phyloP scores from a whole-genome alignment of 1,284 basidiomycete species.

The Moniliophthora roreri region DNA sequence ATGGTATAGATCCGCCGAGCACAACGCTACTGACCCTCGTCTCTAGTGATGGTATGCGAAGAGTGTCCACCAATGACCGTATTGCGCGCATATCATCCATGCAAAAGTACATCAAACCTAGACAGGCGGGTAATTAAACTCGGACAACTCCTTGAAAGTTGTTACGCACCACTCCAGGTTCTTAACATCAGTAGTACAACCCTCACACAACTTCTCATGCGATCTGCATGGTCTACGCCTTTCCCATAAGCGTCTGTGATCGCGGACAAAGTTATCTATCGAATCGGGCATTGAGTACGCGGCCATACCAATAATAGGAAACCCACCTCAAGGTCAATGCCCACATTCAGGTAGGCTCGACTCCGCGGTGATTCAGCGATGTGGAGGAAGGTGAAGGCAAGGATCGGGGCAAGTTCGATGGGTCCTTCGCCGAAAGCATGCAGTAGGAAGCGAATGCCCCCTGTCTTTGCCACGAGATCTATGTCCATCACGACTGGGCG shows the following conservation, averaged over 20 bases:
- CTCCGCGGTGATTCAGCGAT: conserved; percentile 87
- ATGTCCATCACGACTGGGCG: conserved; percentile 78
- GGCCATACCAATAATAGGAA: neutral
- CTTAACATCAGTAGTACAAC: conserved; percentile 85
- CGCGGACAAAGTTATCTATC: conserved; percentile 81
- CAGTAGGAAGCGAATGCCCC: conserved; percentile 86
- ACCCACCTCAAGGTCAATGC: conserved; percentile 87
- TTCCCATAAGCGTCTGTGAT: conserved; percentile 92
- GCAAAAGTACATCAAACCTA: conserved; percentile 93
- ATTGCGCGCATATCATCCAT: conserved; percentile 88
- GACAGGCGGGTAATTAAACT: conserved; percentile 4
- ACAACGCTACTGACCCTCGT: conserved; percentile 61
- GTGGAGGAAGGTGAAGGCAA: conserved; percentile 84
- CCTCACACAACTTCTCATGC: conserved; percentile 75
- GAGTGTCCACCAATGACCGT: conserved; percentile 79
- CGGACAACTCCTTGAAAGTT: conserved; percentile 35
- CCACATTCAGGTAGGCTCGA: conserved; percentile 76
- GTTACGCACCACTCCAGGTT: conserved; percentile 86
- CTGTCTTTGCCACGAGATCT: conserved; percentile 78
- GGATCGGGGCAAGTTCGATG: conserved; percentile 77
- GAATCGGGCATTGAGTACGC: conserved; percentile 16
- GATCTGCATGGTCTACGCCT: conserved; percentile 72
- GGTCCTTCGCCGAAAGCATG: conserved; percentile 89
- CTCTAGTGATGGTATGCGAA: conserved; percentile 86
- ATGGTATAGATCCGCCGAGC: conserved; percentile 6